Evolutionary conservation across 148 eudicot genomes (phyloP).

Genomic region (Cornus florida): DNA sequence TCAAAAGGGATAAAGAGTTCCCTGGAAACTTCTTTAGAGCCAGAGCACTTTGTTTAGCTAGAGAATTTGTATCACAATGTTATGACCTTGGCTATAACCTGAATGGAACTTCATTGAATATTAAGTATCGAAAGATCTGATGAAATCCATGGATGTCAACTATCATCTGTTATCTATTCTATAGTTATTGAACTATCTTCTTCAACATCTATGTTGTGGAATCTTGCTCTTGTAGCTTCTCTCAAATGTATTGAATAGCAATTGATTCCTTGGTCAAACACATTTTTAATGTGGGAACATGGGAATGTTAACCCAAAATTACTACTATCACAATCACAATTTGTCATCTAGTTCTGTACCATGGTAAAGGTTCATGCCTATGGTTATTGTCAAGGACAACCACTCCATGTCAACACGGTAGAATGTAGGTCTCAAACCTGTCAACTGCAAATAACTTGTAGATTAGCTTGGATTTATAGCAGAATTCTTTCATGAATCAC

Average conservation of each 20-base stretch:
- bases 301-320: not conserved
- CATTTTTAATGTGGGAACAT: not conserved
- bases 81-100: not conserved
- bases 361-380: not conserved
- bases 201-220: not conserved
- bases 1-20: not conserved
- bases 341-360: not conserved
- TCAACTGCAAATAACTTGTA: not conserved
- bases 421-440: not conserved
- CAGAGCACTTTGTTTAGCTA: not conserved
- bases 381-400: not conserved
- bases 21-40: not conserved
- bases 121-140: not conserved
- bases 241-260: not conserved
- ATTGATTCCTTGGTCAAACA: not conserved
- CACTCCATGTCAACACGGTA: not conserved
- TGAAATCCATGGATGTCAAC: not conserved
- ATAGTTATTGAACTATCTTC: not conserved
- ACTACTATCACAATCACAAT: too few species aligned
- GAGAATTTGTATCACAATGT: not conserved
- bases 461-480: not conserved
- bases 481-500: not conserved
- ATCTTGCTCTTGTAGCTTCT: not conserved
- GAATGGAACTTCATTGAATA: not conserved
- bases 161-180: not conserved